Evolutionary conservation across 148 eudicot species (phyloP).

Genomic region (Suaeda aralocaspica): DNA sequence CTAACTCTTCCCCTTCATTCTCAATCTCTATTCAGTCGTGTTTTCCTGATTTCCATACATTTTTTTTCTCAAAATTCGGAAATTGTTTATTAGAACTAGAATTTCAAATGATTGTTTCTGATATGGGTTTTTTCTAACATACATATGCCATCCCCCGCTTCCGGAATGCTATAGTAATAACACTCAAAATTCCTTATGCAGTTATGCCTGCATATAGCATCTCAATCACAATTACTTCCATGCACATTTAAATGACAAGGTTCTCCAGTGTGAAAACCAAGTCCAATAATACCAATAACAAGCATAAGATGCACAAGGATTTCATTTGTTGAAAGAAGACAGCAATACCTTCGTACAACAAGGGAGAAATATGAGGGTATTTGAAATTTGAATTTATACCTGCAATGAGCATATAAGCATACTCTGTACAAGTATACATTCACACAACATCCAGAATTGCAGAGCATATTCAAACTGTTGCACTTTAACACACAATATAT

Average conservation of each 20-base stretch:
- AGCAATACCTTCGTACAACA: conserved; percentile 78
- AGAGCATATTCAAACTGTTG: conserved; percentile 10
- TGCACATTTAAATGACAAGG: conserved; percentile 1
- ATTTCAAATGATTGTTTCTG: too few relatives aligned
- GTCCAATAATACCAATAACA: neutral
- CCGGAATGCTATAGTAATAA: too few relatives aligned
- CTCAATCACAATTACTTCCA: neutral
- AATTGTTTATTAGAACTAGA: too few relatives aligned
- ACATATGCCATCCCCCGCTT: too few relatives aligned
- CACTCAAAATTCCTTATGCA: too few relatives aligned
- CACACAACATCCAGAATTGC: neutral
- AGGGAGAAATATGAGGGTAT: conserved; percentile 95
- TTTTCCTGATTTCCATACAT: too few relatives aligned
- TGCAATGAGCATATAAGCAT: conserved; percentile 28
- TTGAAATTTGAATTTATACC: conserved; percentile 92
- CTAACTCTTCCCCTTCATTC: too few relatives aligned
- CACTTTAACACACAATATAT: neutral
- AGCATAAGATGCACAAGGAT: neutral
- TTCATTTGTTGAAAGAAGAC: neutral
- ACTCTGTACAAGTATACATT: conserved; percentile 1
- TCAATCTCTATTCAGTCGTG: too few relatives aligned
- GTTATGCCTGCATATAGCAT: too few relatives aligned
- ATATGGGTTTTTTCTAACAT: too few relatives aligned
- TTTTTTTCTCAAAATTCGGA: too few relatives aligned
- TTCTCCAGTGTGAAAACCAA: neutral